Percentiles rank a stretch among this genome's conserved stretches.
Evolutionary conservation across 2,329 filamentous ascomycete species (phyloP).

Genomic region (Cytospora chrysosperma): DNA sequence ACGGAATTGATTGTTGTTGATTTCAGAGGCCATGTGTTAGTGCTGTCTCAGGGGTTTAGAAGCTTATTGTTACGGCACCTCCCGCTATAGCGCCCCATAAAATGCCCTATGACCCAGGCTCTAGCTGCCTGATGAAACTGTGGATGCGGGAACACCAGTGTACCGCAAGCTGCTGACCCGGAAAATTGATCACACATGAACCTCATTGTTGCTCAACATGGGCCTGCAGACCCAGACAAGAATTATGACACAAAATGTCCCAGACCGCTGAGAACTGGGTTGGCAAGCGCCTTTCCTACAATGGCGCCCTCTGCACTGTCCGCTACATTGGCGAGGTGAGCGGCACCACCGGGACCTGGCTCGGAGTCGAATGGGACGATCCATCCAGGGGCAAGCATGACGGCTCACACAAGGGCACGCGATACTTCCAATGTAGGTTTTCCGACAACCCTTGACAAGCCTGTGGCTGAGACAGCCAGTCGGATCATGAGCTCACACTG

Average conservation of each 20-base stretch:
- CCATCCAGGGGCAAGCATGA: constrained; percentile 83
- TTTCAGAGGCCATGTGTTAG: too few relatives aligned
- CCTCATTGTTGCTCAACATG: background rate
- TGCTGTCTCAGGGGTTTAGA: background rate
- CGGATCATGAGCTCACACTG: background rate
- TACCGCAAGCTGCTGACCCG: background rate
- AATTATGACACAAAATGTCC: constrained; percentile 37
- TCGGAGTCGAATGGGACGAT: constrained; percentile 98
- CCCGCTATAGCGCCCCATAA: background rate
- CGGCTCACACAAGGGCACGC: constrained; percentile 73
- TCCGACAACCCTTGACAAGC: background rate
- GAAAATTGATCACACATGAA: background rate
- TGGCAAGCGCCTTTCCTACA: constrained; percentile 79
- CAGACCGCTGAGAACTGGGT: constrained; percentile 40
- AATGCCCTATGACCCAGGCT: background rate
- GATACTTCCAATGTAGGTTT: constrained; percentile 79
- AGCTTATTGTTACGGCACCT: background rate
- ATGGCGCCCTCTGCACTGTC: constrained; percentile 76
- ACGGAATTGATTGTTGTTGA: too few relatives aligned
- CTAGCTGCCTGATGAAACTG: background rate
- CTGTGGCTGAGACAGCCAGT: constrained; percentile 1
- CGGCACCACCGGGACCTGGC: constrained; percentile 76
- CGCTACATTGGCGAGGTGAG: constrained; percentile 77
- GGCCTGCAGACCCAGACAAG: background rate
- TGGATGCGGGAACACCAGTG: too few relatives aligned